phyloP scores from a whole-genome alignment of 1,284 basidiomycete species.

The Fomes fomentarius region DNA sequence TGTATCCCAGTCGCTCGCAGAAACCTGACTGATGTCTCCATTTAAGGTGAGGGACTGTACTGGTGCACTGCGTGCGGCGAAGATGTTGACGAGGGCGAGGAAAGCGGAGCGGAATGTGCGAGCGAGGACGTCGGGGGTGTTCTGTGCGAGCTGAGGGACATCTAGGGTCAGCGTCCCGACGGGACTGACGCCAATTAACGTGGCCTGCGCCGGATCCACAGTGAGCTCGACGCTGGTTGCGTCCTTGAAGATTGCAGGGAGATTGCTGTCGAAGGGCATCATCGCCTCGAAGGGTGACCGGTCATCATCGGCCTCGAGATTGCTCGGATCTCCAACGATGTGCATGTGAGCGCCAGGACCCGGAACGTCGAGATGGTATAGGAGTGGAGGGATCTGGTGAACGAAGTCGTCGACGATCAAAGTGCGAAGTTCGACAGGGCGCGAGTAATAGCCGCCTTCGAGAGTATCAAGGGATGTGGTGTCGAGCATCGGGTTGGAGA shows the following conservation, averaged over 20 bases:
- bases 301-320: neutral
- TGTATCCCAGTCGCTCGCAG: neutral
- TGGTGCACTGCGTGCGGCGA: neutral
- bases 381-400: neutral
- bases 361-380: neutral
- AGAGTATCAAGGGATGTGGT: neutral
- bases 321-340: neutral
- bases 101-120: neutral
- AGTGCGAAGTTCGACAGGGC: neutral
- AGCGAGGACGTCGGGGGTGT: neutral
- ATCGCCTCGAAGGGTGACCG: conserved; percentile 1
- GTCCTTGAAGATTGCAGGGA: neutral
- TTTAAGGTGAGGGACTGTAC: neutral
- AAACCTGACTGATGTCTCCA: neutral
- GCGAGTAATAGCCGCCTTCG: neutral
- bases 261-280: neutral
- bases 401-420: neutral
- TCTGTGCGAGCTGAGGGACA: neutral
- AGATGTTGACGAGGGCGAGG: neutral
- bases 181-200: neutral
- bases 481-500: neutral
- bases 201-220: neutral
- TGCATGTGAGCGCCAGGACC: neutral
- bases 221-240: neutral
- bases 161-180: neutral